Conservation (phyloP, 495 filamentous ascomycete species). For the Aspergillus mulundensis region DNA sequence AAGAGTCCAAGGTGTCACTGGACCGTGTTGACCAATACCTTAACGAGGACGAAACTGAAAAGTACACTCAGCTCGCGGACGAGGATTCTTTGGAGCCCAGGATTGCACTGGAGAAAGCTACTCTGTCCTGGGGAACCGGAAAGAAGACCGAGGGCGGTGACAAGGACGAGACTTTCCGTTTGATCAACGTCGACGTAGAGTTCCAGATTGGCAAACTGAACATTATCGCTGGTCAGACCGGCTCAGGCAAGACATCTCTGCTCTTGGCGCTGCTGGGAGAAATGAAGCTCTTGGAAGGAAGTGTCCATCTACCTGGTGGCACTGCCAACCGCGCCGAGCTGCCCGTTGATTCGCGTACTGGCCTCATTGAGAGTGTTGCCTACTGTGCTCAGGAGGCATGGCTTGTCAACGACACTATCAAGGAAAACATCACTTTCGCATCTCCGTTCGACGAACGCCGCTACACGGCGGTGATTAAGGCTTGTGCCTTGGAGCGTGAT, state of each 20-base stretch:
- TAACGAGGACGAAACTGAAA: constrained; percentile 92
- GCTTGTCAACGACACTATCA: constrained; percentile 95
- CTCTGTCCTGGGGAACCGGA: constrained; percentile 79
- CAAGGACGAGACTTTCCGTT: constrained; percentile 59
- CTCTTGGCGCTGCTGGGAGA: constrained; percentile 96
- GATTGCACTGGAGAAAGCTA: constrained; percentile 81
- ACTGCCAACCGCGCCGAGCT: constrained; percentile 79
- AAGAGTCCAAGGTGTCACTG: constrained; percentile 95
- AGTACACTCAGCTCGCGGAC: constrained; percentile 78
- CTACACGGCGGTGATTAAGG: constrained; percentile 82
- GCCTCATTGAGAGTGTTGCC: constrained; percentile 84
- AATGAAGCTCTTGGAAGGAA: constrained; percentile 83
- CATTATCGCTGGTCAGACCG: constrained; percentile 87
- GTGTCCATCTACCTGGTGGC: constrained; percentile 74
- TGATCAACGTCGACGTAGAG: constrained; percentile 72
- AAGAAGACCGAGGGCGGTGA: constrained; percentile 19
- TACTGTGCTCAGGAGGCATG: constrained; percentile 98
- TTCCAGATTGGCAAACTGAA: constrained; percentile 81
- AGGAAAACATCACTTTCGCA: constrained; percentile 93
- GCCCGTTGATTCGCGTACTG: constrained; percentile 74
- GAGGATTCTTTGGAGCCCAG: constrained; percentile 57
- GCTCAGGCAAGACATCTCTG: constrained; percentile 90
- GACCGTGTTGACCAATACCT: constrained; percentile 96
- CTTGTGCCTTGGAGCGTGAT: constrained; percentile 91
- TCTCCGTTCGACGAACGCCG: constrained; percentile 75